Evolutionary conservation across 1,284 basidiomycete species (phyloP), one percentile per base, ranked within the genome.

Genomic region (Apiotrichum sp.): DNA sequence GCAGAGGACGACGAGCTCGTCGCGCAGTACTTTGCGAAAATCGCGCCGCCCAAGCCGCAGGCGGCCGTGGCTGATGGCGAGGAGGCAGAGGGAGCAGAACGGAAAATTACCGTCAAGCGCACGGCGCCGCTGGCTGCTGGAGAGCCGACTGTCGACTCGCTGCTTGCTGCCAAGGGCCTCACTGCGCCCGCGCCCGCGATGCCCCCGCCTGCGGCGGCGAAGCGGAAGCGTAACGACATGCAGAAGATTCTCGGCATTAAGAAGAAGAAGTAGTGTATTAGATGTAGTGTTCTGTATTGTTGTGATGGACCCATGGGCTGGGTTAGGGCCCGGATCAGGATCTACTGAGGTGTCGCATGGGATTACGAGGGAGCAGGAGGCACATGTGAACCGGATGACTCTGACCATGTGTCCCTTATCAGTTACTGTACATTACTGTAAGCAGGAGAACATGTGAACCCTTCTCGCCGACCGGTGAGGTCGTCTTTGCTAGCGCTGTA

Each of bases 1-100:
- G 89, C 93, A 60, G 93, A 97, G 74, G 95, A 98, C 69, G 93
- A 98, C 76, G 84, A 81, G 66, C 77, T 93, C 29, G 89, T 98
- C 22, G 80, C 85, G 57, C 83, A 89, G 69, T 87, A 91, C 48
- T 98, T 98, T 72, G 81, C 87, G 44, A 89, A 87, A 74, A 80
- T 90, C 7, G 70, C 31, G 64, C 69, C 29, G 58, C 67, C 40
- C 64, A 50, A 50, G 14, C 48, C 48, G 1, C 4, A 33, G 44
- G 44, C 13, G 6, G 44, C 7, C 9, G 7, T 32, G n/a, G 14
- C 22, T 22, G 36, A 38, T 8, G 36, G 4, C 8, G 9, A 8
- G 4, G 36, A 9, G 8, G 36, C 36, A 8, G 36, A 38, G 36
- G 29, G 29, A 29, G 29, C 29, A 29, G 29, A 29, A 29, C 2